phyloP scores from a whole-genome alignment of 2,329 filamentous ascomycete genomes.

The Fusarium sp. region DNA sequence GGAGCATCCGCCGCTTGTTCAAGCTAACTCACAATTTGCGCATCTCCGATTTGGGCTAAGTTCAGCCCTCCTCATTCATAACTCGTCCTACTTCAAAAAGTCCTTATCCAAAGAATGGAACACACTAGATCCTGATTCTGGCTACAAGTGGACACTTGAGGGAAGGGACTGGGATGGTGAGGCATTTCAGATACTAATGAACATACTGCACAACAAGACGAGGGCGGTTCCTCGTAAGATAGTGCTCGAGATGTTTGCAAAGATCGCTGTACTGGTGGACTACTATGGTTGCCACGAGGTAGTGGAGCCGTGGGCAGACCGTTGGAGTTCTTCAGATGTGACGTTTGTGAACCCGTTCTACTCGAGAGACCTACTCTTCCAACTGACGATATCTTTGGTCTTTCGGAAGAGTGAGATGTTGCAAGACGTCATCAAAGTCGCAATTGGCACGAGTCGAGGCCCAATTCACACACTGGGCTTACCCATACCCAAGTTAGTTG shows the following conservation, averaged over 20 bases:
- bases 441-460: not conserved
- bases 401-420: not conserved
- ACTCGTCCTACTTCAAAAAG: not conserved
- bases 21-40: not conserved
- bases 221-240: fast-evolving
- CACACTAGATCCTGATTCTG: not conserved
- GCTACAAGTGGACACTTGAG: not conserved
- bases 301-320: not conserved
- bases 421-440: fast-evolving
- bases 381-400: not conserved
- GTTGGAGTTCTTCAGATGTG: fast-evolving
- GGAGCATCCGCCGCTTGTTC: fast-evolving
- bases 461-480: not conserved
- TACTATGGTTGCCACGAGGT: not conserved
- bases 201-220: not conserved
- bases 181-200: not conserved
- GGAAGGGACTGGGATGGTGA: not conserved
- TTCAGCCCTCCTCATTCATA: not conserved
- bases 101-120: not conserved
- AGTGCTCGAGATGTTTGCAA: fast-evolving
- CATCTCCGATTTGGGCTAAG: not conserved
- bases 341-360: fast-evolving
- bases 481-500: not conserved
- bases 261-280: not conserved
- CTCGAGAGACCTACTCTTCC: not conserved